phyloP scores from a whole-genome alignment of 1,139 yeast species.

The Wickerhamiella pararugosa region DNA sequence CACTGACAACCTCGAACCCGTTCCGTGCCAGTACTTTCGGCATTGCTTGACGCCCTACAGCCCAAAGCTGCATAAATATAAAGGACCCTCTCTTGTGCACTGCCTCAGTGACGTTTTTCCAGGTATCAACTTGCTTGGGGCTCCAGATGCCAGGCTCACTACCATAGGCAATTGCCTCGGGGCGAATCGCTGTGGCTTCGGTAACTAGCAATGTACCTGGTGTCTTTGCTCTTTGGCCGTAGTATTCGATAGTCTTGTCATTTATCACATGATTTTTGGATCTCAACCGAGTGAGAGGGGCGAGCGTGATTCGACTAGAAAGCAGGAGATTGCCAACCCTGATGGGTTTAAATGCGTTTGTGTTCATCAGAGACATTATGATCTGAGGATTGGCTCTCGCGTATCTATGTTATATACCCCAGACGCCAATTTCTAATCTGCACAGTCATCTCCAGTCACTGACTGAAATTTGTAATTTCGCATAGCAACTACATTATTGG shows the following conservation, averaged over 20 bases:
- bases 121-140: conserved; percentile 28
- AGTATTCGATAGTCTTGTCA: conserved; percentile 35
- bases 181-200: conserved; percentile 31
- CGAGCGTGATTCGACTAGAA: conserved; percentile 32
- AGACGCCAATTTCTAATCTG: too few relatives aligned
- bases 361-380: too few relatives aligned
- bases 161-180: conserved; percentile 22
- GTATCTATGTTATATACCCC: too few relatives aligned
- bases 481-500: too few relatives aligned
- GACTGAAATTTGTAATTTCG: too few relatives aligned
- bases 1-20: conserved; percentile 17
- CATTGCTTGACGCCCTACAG: conserved; percentile 28
- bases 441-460: too few relatives aligned
- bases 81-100: conserved; percentile 28
- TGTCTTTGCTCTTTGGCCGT: conserved; percentile 35
- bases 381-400: too few relatives aligned
- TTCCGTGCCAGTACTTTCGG: conserved; percentile 23
- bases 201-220: conserved; percentile 37
- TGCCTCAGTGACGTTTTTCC: conserved; percentile 26
- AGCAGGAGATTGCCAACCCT: conserved; percentile 16
- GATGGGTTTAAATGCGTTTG: conserved; percentile 12
- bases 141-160: conserved; percentile 32
- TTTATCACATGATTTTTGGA: conserved; percentile 29
- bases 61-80: conserved; percentile 29
- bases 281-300: conserved; percentile 43